Evolutionary conservation across 768 basidiomycete genomes (phyloP), one percentile per base, ranked within the genome.

Genomic region (Paxillus rubicundulus): DNA sequence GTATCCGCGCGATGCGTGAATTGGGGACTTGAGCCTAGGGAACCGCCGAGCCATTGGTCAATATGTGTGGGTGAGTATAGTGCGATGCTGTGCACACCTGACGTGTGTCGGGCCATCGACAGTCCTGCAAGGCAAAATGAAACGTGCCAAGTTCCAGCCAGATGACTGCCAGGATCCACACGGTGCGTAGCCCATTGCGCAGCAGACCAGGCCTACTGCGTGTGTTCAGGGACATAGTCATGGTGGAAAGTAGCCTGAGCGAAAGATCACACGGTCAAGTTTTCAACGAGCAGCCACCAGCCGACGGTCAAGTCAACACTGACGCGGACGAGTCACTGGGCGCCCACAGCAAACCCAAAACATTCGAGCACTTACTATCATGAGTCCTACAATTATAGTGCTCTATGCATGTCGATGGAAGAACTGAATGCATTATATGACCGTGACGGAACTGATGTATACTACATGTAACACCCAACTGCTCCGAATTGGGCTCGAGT

Each of bases 61-160:
- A 39, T 18, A 45, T 28, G 9, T 13, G 28, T 37, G 44, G n/a
- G 47, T 33, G 16, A 39, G 6, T 52, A 48, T 21, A 17, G 30
- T 37, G 16, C 45, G 45, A 55, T 39, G 32, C 17, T 44, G 69
- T 68, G 55, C 55, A 63, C 33, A 70, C 69, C 56, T 73, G 63
- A 8, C 52, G 52, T 9, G 63, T 55, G 63, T 82, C 82, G 32
- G 86, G 87, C 88, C 89, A 92, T 1, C 61, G 58, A 61, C 89
- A 89, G 45, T 65, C 59, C 4, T 59, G 61, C 17, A 78, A 72
- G 27, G 76, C 77, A 50, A 69, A 70, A 42, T 69, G 61, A 65
- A 89, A 92, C 7, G 76, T 69, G 5, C 75, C 77, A 42, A 82
- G 66, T 64, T 96, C 93, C 60, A 78, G 81, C 87, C 87, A 92